Conservation (phyloP, 208 protist species). For the Willaertia magna region DNA sequence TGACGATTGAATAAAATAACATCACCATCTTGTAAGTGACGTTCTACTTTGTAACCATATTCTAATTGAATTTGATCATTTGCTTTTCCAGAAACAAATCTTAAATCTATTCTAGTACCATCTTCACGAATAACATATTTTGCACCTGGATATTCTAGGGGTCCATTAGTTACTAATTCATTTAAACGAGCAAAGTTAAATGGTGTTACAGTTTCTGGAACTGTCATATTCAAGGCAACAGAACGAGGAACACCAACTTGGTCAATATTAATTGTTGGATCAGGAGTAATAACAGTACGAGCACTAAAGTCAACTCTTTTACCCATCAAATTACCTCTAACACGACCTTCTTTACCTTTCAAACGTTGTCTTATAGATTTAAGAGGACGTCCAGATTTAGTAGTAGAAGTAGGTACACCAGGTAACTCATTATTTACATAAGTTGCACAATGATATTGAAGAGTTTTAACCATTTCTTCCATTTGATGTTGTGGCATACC, state of each 20-base stretch:
- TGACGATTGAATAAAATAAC: slow-evolving; percentile 99
- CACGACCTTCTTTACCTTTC: slow-evolving; percentile 95
- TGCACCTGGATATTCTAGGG: slow-evolving; percentile 85
- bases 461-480: slow-evolving; percentile 55
- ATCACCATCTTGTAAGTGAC: slow-evolving; percentile 95
- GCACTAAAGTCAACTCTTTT: slow-evolving; percentile 99
- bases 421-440: slow-evolving; percentile 94
- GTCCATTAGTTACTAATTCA: slow-evolving; percentile 80
- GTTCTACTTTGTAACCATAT: slow-evolving; percentile 84
- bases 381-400: slow-evolving; percentile 73
- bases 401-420: slow-evolving; percentile 63
- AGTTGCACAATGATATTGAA: slow-evolving; percentile 93
- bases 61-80: slow-evolving; percentile 44
- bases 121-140: slow-evolving; percentile 75
- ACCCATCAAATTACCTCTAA: slow-evolving; percentile 98
- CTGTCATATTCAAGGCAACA: slow-evolving; percentile 95
- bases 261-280: slow-evolving; percentile 85
- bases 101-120: slow-evolving; percentile 74
- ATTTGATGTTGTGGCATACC: slow-evolving; percentile 66
- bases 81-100: slow-evolving; percentile 55
- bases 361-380: slow-evolving; percentile 96
- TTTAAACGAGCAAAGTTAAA: slow-evolving; percentile 90
- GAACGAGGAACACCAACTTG: slow-evolving; percentile 97
- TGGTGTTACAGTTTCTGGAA: slow-evolving; percentile 94
- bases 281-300: slow-evolving; percentile 97